A percentile compares a stretch with the other conserved stretches of the same genome.
phyloP scores from a whole-genome alignment of 2,329 filamentous ascomycete species.

The Cadophora gregata region DNA sequence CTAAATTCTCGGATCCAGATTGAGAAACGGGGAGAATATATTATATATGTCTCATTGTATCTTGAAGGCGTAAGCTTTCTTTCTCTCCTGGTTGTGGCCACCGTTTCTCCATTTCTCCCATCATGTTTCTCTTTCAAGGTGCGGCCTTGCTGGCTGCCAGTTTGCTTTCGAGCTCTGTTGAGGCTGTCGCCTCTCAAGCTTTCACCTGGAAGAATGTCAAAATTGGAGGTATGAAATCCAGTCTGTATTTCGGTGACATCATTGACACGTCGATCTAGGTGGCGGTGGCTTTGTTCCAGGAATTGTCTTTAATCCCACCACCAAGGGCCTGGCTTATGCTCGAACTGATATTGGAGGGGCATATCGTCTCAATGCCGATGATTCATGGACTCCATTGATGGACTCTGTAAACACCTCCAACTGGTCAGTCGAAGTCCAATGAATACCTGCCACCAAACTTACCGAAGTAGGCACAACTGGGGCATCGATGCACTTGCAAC shows the following conservation, averaged over 20 bases:
- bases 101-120: constrained; percentile 3
- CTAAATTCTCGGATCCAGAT: constrained; percentile 2
- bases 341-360: constrained; percentile 65
- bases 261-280: constrained; percentile 35
- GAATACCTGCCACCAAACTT: neutral
- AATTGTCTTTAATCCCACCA: constrained; percentile 60
- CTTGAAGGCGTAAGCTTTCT: neutral
- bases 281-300: constrained; percentile 62
- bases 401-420: constrained; percentile 45
- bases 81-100: neutral
- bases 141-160: constrained; percentile 27
- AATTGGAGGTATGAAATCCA: constrained; percentile 49
- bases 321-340: constrained; percentile 58
- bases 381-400: constrained; percentile 59
- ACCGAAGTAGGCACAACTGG: constrained; percentile 55
- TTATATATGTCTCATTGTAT: constrained; percentile 23
- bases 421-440: constrained; percentile 22
- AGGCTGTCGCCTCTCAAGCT: constrained; percentile 32
- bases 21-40: neutral
- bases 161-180: constrained; percentile 24
- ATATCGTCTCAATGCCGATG: constrained; percentile 59
- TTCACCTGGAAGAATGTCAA: constrained; percentile 53
- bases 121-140: constrained; percentile 24
- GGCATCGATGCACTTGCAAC: constrained; percentile 62
- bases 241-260: neutral